Conservation (phyloP, 768 basidiomycete species). For the Lactarius deliciosus region DNA sequence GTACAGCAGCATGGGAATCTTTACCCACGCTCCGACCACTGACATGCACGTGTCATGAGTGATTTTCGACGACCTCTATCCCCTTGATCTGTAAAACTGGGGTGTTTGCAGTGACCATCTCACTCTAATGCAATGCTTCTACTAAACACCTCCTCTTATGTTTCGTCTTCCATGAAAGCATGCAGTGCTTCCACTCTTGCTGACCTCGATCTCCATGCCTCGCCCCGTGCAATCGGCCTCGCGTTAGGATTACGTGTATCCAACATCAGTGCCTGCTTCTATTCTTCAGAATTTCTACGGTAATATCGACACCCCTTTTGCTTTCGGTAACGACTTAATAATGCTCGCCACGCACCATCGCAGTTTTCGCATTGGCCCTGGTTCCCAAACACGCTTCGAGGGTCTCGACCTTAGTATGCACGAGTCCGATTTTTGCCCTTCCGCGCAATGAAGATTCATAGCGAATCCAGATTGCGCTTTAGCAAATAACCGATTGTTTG, state of each 20-base stretch:
- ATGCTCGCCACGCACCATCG: constrained; percentile 18
- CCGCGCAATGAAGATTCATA: constrained; percentile 17
- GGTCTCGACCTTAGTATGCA: constrained; percentile 27
- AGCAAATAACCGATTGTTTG: constrained; percentile 16
- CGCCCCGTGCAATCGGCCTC: constrained; percentile 9
- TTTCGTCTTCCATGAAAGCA: neutral
- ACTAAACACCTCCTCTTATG: neutral
- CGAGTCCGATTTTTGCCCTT: constrained; percentile 29
- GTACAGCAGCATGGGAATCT: constrained; percentile 3
- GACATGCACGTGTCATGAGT: neutral
- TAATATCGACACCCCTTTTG: constrained; percentile 17
- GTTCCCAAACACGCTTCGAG: constrained; percentile 25
- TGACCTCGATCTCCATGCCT: constrained; percentile 15
- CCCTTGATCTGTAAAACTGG: neutral
- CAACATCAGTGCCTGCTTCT: constrained; percentile 22
- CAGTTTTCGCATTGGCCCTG: constrained; percentile 21
- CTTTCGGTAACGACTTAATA: constrained; percentile 23
- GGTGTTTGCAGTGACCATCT: neutral
- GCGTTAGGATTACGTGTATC: constrained; percentile 25
- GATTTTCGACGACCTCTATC: neutral
- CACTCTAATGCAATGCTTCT: neutral
- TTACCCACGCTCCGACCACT: constrained; percentile 9
- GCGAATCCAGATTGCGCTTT: constrained; percentile 15
- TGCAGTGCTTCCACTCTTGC: constrained; percentile 13
- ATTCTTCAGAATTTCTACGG: constrained; percentile 11